These are phyloP conservation scores for Trichoderma parareesei DNA, from an alignment of 495 filamentous ascomycete genomes.

Conservation along the genomic window DNA sequence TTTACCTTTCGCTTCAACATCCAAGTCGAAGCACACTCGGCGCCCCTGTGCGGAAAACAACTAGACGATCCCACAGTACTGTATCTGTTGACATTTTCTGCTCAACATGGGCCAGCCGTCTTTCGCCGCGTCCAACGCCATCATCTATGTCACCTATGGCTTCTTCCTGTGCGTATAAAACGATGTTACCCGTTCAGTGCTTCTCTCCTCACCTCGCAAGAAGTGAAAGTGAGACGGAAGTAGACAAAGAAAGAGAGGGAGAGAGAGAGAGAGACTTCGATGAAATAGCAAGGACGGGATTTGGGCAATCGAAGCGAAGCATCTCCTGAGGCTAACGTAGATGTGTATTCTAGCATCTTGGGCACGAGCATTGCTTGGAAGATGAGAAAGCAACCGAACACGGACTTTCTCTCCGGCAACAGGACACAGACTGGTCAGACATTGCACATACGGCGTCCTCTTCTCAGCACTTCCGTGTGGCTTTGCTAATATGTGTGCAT, in stretches of 20 bases:
- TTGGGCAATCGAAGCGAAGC: no score
- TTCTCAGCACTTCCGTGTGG: neutral
- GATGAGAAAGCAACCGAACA: constrained; percentile 59
- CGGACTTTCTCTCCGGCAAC: constrained; percentile 60
- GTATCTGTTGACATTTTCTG: no score
- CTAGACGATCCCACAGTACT: no score
- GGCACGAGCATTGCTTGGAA: constrained; percentile 61
- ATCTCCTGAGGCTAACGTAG: constrained; percentile 1
- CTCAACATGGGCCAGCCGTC: constrained; percentile 58
- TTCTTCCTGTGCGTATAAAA: constrained; percentile 53
- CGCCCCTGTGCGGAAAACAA: no score
- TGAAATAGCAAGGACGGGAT: no score
- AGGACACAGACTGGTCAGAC: constrained; percentile 66
- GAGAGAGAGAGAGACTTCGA: no score
- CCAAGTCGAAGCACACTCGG: no score
- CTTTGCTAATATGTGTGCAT: neutral
- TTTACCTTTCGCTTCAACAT: no score
- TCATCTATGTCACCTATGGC: constrained; percentile 67
- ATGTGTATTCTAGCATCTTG: constrained; percentile 37
- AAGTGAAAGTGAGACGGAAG: neutral
- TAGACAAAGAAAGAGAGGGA: neutral
- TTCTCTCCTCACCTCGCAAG: neutral
- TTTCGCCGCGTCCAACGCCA: constrained; percentile 60
- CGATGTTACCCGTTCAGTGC: no score
- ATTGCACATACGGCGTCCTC: neutral